A percentile compares a stretch with the other conserved stretches of the same genome.
Evolutionary conservation across 345 rosid species (phyloP).

Genomic region (Cardamine chenopodiifolia): DNA sequence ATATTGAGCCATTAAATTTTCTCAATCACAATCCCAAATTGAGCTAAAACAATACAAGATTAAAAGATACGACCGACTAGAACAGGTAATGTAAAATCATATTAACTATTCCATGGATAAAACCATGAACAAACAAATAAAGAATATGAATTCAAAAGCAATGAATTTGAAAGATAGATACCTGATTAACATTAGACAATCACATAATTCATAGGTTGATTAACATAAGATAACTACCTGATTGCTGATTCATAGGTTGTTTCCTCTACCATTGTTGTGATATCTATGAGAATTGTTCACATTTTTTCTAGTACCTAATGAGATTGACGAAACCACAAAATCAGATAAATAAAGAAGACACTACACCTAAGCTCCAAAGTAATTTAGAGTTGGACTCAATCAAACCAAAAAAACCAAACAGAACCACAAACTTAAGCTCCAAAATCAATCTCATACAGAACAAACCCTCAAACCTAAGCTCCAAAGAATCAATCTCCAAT

Average conservation of each 20-base stretch:
- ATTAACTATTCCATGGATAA: not conserved
- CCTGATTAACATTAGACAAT: not conserved
- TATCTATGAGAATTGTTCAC: not conserved
- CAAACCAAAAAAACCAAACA: not conserved
- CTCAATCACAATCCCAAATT: conserved; percentile 53
- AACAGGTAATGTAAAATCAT: not conserved
- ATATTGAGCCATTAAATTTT: conserved; percentile 46
- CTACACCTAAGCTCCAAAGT: not conserved
- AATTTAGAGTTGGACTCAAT: not conserved
- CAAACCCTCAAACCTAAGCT: too few species aligned
- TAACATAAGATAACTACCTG: not conserved
- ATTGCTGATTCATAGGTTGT: not conserved
- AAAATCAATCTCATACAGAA: too few species aligned
- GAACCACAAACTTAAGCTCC: too few species aligned
- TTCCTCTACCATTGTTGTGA: not conserved
- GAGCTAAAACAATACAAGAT: not conserved
- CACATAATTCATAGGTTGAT: not conserved
- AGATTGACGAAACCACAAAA: too few species aligned
- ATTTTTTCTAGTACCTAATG: not conserved
- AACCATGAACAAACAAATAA: too few species aligned
- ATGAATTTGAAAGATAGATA: too few species aligned
- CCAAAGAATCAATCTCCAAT: too few species aligned
- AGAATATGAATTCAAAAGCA: too few species aligned
- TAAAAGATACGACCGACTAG: not conserved
- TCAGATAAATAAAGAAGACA: not conserved